phyloP scores from a whole-genome alignment of 805 yeast species.

The Ogataea parapolymorpha region DNA sequence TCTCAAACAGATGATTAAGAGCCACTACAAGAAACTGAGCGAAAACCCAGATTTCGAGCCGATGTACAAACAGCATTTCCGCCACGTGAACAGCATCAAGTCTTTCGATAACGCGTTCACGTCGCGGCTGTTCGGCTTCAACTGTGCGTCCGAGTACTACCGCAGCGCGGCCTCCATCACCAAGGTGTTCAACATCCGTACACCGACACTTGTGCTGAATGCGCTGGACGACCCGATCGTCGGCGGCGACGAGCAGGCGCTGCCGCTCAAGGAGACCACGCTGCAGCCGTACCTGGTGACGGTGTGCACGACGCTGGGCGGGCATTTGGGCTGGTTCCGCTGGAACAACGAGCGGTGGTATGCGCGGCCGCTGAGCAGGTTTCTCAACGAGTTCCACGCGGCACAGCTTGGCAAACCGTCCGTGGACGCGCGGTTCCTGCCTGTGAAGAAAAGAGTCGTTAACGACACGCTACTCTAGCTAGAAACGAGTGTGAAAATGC shows the following conservation, averaged over 20 bases:
- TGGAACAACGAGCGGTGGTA: constrained; percentile 66
- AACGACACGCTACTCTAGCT: constrained; percentile 19
- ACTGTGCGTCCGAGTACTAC: constrained; percentile 63
- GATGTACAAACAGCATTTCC: constrained; percentile 19
- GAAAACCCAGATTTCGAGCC: constrained; percentile 27
- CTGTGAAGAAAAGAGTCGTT: constrained; percentile 10
- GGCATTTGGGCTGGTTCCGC: constrained; percentile 79
- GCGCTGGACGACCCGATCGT: constrained; percentile 76
- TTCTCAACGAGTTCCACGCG: constrained; percentile 25
- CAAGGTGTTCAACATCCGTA: constrained; percentile 48
- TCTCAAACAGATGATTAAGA: constrained; percentile 39
- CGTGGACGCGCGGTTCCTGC: constrained; percentile 12
- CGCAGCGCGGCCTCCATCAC: constrained; percentile 55
- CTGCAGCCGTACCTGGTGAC: constrained; percentile 58
- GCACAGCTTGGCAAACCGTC: constrained; percentile 6
- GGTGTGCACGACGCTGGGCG: constrained; percentile 66
- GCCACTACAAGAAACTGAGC: constrained; percentile 39
- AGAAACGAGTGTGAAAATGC: neutral
- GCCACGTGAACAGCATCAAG: constrained; percentile 32
- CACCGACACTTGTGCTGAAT: constrained; percentile 63
- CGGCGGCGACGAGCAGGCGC: constrained; percentile 36
- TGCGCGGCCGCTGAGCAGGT: constrained; percentile 45
- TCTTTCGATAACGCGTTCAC: constrained; percentile 69
- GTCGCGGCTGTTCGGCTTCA: constrained; percentile 62
- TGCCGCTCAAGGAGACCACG: constrained; percentile 51